These are phyloP conservation scores for Xylaria digitata DNA, from an alignment of 2,329 filamentous ascomycete genomes.

Conservation along the genomic window DNA sequence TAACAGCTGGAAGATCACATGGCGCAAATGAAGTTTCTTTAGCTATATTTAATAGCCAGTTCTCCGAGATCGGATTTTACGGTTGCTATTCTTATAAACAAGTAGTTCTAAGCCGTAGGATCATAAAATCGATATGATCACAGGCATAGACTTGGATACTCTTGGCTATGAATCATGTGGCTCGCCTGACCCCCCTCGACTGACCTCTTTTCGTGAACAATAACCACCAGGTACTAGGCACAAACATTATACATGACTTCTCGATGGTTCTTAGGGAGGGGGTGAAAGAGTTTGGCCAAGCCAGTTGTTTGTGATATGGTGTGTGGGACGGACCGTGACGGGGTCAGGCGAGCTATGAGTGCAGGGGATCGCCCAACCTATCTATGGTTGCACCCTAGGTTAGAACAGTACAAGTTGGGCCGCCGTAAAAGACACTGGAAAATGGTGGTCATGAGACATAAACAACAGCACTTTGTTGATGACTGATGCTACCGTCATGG, in stretches of 20 bases:
- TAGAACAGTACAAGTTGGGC: background rate
- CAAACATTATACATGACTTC: background rate
- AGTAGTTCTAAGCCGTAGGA: background rate
- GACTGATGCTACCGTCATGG: background rate
- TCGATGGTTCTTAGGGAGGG: background rate
- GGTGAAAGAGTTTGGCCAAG: background rate
- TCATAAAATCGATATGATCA: background rate
- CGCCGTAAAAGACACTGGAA: background rate
- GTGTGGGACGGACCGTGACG: conserved; percentile 23
- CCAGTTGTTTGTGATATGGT: conserved; percentile 6
- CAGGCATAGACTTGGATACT: background rate
- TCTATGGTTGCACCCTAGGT: background rate
- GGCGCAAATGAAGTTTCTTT: background rate
- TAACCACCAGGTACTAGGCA: background rate
- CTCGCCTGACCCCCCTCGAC: conserved; percentile 16
- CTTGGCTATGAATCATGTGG: conserved; percentile 13
- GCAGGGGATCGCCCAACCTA: background rate
- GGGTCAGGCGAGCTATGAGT: conserved; percentile 25
- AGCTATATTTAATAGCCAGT: conserved; percentile 20
- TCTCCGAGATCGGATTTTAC: conserved; percentile 4
- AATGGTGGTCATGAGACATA: background rate
- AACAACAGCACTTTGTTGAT: background rate
- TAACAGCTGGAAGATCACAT: background rate
- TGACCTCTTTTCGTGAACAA: conserved; percentile 1
- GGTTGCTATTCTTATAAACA: background rate